Percentiles rank a stretch among this genome's conserved stretches.
These are phyloP conservation scores for Chlamydomonas sphaeroides DNA, from an alignment of 139 green algal species.

Conservation along the genomic window DNA sequence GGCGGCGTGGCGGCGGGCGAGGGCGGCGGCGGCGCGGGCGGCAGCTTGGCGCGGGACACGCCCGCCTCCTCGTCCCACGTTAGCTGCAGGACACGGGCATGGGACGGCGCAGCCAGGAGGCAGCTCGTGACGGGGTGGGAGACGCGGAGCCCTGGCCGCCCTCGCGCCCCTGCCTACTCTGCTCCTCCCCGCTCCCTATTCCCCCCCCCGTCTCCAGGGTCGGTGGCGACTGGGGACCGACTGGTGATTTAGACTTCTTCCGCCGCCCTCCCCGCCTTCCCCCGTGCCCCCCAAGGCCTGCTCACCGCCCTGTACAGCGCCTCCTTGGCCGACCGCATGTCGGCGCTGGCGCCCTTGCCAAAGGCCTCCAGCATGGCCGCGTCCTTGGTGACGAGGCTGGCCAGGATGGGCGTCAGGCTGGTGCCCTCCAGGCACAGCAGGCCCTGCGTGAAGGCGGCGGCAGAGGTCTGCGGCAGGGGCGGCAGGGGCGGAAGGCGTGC, in stretches of 20 bases:
- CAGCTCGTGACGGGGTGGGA: too few relatives aligned
- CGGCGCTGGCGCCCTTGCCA: slow-evolving; percentile 84
- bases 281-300: too few relatives aligned
- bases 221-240: too few relatives aligned
- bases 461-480: slow-evolving; percentile 60
- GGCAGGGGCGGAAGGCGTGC: neutral
- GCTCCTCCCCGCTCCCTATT: neutral
- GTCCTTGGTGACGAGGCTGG: slow-evolving; percentile 90
- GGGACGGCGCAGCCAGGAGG: too few relatives aligned
- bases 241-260: too few relatives aligned
- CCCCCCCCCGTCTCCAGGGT: neutral
- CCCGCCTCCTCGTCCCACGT: neutral
- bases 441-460: slow-evolving; percentile 88
- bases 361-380: slow-evolving; percentile 93
- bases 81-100: too few relatives aligned
- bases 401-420: slow-evolving; percentile 84
- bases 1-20: slow-evolving; percentile 5
- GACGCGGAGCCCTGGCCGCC: too few relatives aligned
- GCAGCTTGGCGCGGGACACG: slow-evolving; percentile 14
- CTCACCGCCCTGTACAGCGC: slow-evolving; percentile 71
- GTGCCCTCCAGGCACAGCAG: slow-evolving; percentile 94
- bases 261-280: neutral
- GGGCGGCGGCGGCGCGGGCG: neutral
- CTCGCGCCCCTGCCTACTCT: too few relatives aligned
- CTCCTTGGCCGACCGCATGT: slow-evolving; percentile 82